Base-by-base conservation (phyloP, 2,329 filamentous ascomycete genomes). In the Penicillium crustosum region DNA sequence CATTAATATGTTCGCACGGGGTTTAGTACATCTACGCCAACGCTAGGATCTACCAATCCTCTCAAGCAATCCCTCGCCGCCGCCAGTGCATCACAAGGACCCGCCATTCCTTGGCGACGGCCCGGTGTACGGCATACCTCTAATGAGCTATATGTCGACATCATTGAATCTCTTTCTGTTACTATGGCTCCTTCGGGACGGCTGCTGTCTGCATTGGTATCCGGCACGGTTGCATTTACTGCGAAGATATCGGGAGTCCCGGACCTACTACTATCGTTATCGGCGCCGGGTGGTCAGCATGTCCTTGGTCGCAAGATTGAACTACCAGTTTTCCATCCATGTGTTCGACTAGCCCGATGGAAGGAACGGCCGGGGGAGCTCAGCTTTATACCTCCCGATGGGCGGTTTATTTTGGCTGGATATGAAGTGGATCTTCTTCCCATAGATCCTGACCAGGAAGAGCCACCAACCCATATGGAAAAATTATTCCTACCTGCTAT, bases 341-440 rank as follows among this genome's bases (percentile, higher is more conserved):
- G 94, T 68, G 94, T 99, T 9, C 84, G 94, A 19, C 79, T 99
- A 3, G 89, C 89, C n/a, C 84, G 87, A 62, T 99, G 94, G 94
- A 88, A 88, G 66, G 91, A 96, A 67, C 85, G 86, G 55, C 91
- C 93, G 0, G 94, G 94, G 3, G 90, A 96, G 63, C 80, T 99
- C n/a, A 96, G 91, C 70, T 99, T 99, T 69, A 86, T 99, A 13
- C 94, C 94, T 2, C 94, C 94, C 0, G 94, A 99, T 73, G 94
- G 94, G 33, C 86, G 91, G 43, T 99, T 97, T 73, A 89, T 96
- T 41, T 82, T 99, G 19, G 93, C 92, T 33, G 93, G 92, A 23
- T 99, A 99, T 71, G 93, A 97, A 74, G 91, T 96, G 21, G 91
- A 99, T 73, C 78, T 99, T 23, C 80, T 97, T 13, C 92, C 92